These are phyloP conservation scores for Pleurostoma richardsiae DNA, from an alignment of 2,329 filamentous ascomycete species.

Conservation along the genomic window DNA sequence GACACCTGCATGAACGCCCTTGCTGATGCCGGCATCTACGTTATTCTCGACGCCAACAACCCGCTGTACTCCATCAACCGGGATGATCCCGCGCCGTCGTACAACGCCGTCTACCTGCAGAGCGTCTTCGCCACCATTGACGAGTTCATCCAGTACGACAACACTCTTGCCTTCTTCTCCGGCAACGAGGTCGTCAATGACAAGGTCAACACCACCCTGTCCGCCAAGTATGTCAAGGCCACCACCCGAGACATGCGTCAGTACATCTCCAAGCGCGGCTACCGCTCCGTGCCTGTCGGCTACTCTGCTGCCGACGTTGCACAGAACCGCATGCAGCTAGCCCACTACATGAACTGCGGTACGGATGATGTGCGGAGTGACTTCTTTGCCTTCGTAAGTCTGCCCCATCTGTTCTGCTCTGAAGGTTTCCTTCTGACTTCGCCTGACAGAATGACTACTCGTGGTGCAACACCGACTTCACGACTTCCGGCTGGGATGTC, in stretches of 20 bases:
- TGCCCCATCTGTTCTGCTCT: background rate
- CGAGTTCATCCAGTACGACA: conserved; percentile 74
- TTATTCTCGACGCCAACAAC: conserved; percentile 88
- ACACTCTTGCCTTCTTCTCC: conserved; percentile 83
- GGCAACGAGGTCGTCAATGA: conserved; percentile 79
- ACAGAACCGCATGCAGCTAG: conserved; percentile 80
- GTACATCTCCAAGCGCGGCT: conserved; percentile 57
- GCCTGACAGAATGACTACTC: conserved; percentile 68
- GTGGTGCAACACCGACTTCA: conserved; percentile 72
- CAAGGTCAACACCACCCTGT: conserved; percentile 52
- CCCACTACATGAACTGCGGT: conserved; percentile 91
- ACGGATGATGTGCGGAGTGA: conserved; percentile 77
- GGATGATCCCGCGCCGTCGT: conserved; percentile 64
- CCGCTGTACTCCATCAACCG: conserved; percentile 86
- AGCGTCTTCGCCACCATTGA: conserved; percentile 85
- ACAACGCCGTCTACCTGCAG: conserved; percentile 82
- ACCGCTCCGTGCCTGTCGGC: conserved; percentile 67
- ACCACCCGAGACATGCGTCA: conserved; percentile 72
- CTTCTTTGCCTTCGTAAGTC: conserved; percentile 68
- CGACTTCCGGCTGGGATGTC: conserved; percentile 71
- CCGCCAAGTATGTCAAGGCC: conserved; percentile 73
- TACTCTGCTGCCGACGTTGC: conserved; percentile 78
- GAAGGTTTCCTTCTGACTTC: conserved; percentile 1
- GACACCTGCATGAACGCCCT: conserved; percentile 80
- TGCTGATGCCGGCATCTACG: conserved; percentile 82